Base-by-base conservation (phyloP, 108 stramenopile species). In the Pseudonitzschia multiseries region DNA sequence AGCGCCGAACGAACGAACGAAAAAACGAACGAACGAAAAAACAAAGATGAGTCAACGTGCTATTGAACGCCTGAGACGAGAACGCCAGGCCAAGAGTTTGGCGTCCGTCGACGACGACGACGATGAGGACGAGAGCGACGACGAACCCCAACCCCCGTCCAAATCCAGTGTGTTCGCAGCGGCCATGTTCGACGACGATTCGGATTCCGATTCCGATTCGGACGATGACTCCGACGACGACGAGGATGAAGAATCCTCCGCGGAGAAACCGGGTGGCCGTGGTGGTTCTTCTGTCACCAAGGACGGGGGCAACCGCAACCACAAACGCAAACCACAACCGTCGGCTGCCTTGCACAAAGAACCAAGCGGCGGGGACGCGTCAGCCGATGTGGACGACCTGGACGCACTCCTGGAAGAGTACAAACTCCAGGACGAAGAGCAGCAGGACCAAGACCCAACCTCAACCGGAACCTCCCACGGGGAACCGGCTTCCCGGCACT, bases 31-130 rank as follows among this genome's bases (percentile, higher is more conserved):
- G n/a, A n/a, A n/a, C n/a, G n/a, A n/a, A n/a, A n/a, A n/a, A n/a
- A n/a, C n/a, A n/a, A n/a, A n/a, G n/a, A 92, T 93, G 92, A 93
- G 92, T 70, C 79, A 85, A 14, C 77, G 92, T 74, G 87, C 82
- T 22, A 68, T 90, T 31, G 79, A 83, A 9, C 80, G 83, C 28
- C 79, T 93, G 26, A 79, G 92, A 61, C 79, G 84, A 61, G 89
- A 90, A 52, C 61, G 82, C 24, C 76, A 85, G 29, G 74, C 53
- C n/a, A 21, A 63, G 62, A 10, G 14, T 43, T 17, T 57, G 22
- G 27, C 48, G 22, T 5, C 26, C 33, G 56, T 31, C 8, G 53
- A 31, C 6, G 60, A 72, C 26, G 75, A 64, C 61, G 31, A 31
- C 9, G 42, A 41, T 32, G 71, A 65, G 4, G 36, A 36, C 36